Evolutionary conservation across 169 alveolate genomes (phyloP), one percentile per base, ranked within the genome.

Genomic region (Eimeria acervulina): DNA sequence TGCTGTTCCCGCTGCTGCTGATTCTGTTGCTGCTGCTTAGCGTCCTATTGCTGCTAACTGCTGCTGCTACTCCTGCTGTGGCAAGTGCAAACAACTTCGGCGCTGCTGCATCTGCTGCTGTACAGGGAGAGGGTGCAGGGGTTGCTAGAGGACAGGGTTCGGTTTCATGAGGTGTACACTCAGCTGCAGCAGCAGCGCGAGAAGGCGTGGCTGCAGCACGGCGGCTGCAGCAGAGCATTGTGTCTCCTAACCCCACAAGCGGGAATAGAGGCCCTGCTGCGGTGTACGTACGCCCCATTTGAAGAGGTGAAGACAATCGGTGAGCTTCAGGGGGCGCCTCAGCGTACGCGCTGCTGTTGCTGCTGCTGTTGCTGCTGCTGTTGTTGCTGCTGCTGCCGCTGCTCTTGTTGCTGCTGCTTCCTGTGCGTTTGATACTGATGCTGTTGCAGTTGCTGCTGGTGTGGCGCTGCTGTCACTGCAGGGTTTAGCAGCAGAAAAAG

Each of bases 111-210:
- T 12, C 55, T 74, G 52, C 55, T 47, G 55, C 55, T 47, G 55
- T 44, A 17, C 90, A 80, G 90, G 66, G 90, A 38, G 61, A 10
- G 90, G 21, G 90, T 80, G 66, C 90, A 80, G 68, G 90, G 90
- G 0, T 59, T 80, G 66, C 3, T 80, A 59, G 66, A 21, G 28
- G 90, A 80, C 66, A 19, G 90, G 31, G 26, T 80, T 5, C 38
- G 68, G 0, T 80, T 42, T 31, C 90, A 59, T 63, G 66, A 44
- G 44, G 90, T 44, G 90, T 80, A 80, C 66, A 44, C n/a, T 59
- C 66, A 44, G 40, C 66, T 80, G 90, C 90, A 80, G 90, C 66
- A 36, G 59, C 90, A 42, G 68, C 59, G 90, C 38, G 40, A 23
- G 42, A 28, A 42, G 90, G 6, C 38, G 33, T 80, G 90, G 90